These are phyloP conservation scores for Phytophthora lateralis DNA, from an alignment of 352 stramenopile species.

Conservation along the genomic window DNA sequence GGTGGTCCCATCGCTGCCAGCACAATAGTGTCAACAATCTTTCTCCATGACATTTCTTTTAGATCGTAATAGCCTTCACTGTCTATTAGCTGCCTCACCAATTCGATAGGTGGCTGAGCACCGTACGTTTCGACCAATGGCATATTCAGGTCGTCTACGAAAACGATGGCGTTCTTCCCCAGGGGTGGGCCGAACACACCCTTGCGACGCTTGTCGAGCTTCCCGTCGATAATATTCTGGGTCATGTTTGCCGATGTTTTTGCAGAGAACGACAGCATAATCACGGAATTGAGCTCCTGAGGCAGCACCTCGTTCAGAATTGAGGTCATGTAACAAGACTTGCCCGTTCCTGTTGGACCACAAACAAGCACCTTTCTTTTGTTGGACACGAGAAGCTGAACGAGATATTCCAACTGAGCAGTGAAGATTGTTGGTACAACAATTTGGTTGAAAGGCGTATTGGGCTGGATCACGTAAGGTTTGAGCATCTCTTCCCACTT, in stretches of 20 bases:
- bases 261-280: slow-evolving; percentile 92
- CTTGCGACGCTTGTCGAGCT: slow-evolving; percentile 93
- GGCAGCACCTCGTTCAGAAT: slow-evolving; percentile 86
- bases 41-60: slow-evolving; percentile 93
- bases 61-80: slow-evolving; percentile 93
- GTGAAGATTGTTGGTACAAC: slow-evolving; percentile 95
- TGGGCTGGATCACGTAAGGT: slow-evolving; percentile 84
- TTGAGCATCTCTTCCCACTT: slow-evolving; percentile 91
- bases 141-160: slow-evolving; percentile 97
- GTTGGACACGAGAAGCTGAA: slow-evolving; percentile 83
- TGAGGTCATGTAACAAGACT: slow-evolving; percentile 90
- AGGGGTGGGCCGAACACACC: slow-evolving; percentile 91
- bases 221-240: slow-evolving; percentile 96
- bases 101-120: slow-evolving; percentile 92
- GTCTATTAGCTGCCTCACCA: slow-evolving; percentile 92
- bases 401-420: slow-evolving; percentile 88
- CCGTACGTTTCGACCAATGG: slow-evolving; percentile 94
- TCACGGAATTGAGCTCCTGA: slow-evolving; percentile 82
- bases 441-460: slow-evolving; percentile 91
- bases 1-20: slow-evolving; percentile 92
- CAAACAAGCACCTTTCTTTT: slow-evolving; percentile 91
- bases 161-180: slow-evolving; percentile 87
- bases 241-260: slow-evolving; percentile 95
- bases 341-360: slow-evolving; percentile 93
- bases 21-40: slow-evolving; percentile 91